Base-by-base conservation (phyloP, 805 yeast species). In the Ogataea kodamae region DNA sequence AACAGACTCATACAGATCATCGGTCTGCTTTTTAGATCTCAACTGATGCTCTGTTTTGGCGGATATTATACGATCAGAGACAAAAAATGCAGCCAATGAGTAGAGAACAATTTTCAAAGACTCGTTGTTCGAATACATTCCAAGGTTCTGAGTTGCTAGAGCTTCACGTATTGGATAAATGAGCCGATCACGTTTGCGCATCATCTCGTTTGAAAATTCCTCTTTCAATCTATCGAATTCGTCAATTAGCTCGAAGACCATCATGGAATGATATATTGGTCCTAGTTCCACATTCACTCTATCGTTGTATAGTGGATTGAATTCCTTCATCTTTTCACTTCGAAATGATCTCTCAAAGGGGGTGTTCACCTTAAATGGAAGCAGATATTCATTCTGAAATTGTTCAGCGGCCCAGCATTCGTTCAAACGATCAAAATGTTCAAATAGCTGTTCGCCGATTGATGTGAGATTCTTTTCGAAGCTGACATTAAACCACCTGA, bases 291-390 rank as follows among this genome's bases (percentile, higher is more conserved):
- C 68, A 11, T 62, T 59, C 4, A 69, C 46, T n/a, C 55, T 52
- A 5, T 64, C 62, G 31, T 70, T 73, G 6, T 67, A 62, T 30
- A 80, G 59, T 3, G 79, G 67, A 45, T 72, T 67, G 37, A 72
- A 70, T 21, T 44, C 44, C 63, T 67, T 37, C 57, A 54, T 32
- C 13, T 46, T 32, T 7, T 64, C 61, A 0, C 79, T 68, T 48
- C 97, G 68, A 52, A 87, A 65, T 5, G 95, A 76, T 6, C 74
- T 58, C 56, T 90, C 97, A 5, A 89, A 84, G 0, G 95, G 84
- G 0, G 96, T 84, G 55, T 89, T 89, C 45, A 90, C 72, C 49
- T 82, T 78, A 55, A 75, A 85, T 6, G 71, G 61, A 4, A 65
- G 56, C 31, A 79, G 66, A 19, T 65, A 64, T 5, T 60, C 62